These are phyloP conservation scores for Coemansia sp. DNA, from an alignment of 371 early-diverging fungal genomes.

Conservation along the genomic window DNA sequence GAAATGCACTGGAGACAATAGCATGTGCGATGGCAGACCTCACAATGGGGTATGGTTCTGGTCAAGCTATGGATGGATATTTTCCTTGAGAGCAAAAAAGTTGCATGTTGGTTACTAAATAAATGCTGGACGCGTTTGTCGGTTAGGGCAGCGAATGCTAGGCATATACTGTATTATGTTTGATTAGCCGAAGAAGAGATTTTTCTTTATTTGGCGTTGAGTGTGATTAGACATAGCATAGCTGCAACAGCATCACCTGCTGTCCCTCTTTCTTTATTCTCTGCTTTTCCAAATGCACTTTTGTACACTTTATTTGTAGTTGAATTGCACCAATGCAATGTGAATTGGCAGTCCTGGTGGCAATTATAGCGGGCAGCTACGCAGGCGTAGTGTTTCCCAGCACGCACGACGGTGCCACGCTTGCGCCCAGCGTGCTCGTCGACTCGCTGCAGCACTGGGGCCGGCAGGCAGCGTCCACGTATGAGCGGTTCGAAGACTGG, in stretches of 20 bases:
- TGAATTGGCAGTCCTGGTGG: no score
- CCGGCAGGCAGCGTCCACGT: slow-evolving; percentile 25
- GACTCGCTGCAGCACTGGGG: slow-evolving; percentile 13
- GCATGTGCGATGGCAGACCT: no score
- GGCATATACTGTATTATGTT: not conserved
- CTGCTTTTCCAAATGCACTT: no score
- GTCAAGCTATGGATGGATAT: no score
- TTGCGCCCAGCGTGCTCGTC: not conserved
- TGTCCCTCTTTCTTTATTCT: not conserved
- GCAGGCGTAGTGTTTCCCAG: not conserved
- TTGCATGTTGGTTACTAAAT: no score
- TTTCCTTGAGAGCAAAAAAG: no score
- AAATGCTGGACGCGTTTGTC: no score
- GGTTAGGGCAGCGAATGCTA: not conserved
- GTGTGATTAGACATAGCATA: not conserved
- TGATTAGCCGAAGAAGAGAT: not conserved
- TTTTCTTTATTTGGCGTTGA: not conserved
- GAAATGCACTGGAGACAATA: no score
- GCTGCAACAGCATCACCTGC: not conserved
- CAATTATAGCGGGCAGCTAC: not conserved
- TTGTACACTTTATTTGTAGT: no score
- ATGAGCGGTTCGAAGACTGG: slow-evolving; percentile 40
- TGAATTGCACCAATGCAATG: no score
- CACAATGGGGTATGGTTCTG: no score
- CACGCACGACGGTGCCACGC: not conserved